phyloP scores from a whole-genome alignment of 129 eudicot species.

The Chrysanthemum lavandulifolium region DNA sequence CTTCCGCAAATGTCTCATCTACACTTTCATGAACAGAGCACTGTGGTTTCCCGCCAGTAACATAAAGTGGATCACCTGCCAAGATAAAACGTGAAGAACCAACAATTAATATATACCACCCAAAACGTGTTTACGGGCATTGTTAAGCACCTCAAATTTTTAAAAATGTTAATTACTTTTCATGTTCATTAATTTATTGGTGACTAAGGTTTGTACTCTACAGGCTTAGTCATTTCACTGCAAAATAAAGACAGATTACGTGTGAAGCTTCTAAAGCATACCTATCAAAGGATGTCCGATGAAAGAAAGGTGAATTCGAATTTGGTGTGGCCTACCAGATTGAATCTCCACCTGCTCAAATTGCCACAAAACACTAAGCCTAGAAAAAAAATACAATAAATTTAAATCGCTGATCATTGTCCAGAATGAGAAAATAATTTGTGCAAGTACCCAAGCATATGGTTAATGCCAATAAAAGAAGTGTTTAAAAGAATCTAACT shows the following conservation, averaged over 20 bases:
- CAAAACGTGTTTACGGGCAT: not conserved
- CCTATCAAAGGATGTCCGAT: constrained; percentile 93
- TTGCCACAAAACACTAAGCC: constrained; percentile 20
- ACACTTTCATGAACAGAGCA: constrained; percentile 38
- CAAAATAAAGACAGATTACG: not conserved
- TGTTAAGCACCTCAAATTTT: constrained; percentile 5
- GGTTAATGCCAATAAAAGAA: no score
- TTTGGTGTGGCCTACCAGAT: constrained; percentile 98
- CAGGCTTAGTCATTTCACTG: no score
- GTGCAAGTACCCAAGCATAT: no score
- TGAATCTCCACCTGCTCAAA: constrained; percentile 81
- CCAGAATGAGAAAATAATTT: no score
- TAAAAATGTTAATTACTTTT: not conserved
- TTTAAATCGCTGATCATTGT: no score
- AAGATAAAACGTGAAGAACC: not conserved
- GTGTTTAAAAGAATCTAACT: no score
- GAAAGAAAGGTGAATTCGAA: constrained; percentile 89
- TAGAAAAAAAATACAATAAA: not conserved
- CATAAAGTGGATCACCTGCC: constrained; percentile 88
- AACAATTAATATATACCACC: not conserved
- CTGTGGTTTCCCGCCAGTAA: constrained; percentile 75
- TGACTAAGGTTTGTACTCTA: no score
- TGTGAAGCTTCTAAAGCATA: constrained; percentile 22
- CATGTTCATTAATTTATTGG: not conserved
- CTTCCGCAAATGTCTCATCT: constrained; percentile 78